Evolutionary conservation across 2,329 filamentous ascomycete species (phyloP), one percentile per base, ranked within the genome.

Genomic region (Aspergillus tanneri): DNA sequence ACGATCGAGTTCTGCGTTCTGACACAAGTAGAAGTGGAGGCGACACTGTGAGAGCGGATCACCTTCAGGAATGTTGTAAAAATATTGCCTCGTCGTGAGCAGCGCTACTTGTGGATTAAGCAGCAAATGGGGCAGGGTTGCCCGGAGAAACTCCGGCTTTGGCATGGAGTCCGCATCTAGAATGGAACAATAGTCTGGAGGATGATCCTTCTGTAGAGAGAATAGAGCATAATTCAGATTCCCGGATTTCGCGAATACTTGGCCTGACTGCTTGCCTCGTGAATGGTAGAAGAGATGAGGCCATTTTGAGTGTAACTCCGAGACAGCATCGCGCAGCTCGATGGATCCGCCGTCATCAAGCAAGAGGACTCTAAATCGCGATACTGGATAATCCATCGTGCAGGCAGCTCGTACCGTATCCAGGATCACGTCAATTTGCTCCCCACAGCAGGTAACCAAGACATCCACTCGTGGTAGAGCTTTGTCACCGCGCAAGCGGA

Each of bases 401-500:
- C 76, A 79, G 1, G 80, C 77, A 3, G 74, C 80, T n/a, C 74
- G 72, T 7, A 79, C 72, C 1, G 81, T 84, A 53, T 83, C 79
- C 40, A 83, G 64, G 2, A 83, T 75, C 2, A 83, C 65, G 11
- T 81, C 77, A 28, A 77, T 69, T 1, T 80, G 75, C 57, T 84
- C 81, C 11, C 77, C 77, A 49, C 81, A 84, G 65, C 77, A 81
- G 1, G 80, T 80, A 4, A 84, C 63, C 39, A 83, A 73, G 2
- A 81, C 70, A 53, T 84, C 81, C 3, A 84, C 77, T 9, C 23
- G 50, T 1, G 77, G 77, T 0, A 81, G 77, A 3, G 76, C 72
- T 2, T 76, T 67, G 9, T 73, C 67, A 5, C 58, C 53, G 9
- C 43, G 47, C 7, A 66, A 39, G 23, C 63, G 58, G 24, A 65